Evolutionary conservation across 345 rosid genomes (phyloP).

Genomic region (Orychophragmus violaceus): DNA sequence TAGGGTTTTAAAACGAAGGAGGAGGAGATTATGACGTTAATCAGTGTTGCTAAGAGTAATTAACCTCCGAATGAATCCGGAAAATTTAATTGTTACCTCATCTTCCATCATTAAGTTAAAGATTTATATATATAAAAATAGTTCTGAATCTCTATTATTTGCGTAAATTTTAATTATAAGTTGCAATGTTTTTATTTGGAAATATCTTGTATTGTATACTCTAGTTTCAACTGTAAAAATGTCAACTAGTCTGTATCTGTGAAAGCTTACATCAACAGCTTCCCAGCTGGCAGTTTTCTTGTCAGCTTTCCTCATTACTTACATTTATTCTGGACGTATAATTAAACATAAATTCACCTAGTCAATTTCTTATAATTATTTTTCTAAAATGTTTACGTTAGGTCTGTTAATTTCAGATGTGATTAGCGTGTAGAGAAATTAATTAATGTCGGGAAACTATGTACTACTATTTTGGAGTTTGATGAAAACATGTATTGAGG

Average conservation of each 20-base stretch:
- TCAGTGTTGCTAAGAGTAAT: neutral
- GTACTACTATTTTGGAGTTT: neutral
- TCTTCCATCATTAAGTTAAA: too few relatives aligned
- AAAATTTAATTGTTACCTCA: neutral
- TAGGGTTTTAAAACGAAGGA: neutral
- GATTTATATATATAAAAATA: too few relatives aligned
- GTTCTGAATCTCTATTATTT: neutral
- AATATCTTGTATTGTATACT: neutral
- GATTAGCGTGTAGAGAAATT: neutral
- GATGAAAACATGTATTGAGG: neutral
- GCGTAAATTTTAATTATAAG: neutral
- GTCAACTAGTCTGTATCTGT: conserved; percentile 23
- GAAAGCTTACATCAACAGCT: conserved; percentile 21
- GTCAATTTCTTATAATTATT: neutral
- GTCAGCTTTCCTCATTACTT: conserved; percentile 6
- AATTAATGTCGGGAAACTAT: neutral
- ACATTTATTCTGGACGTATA: neutral
- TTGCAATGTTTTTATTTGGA: neutral
- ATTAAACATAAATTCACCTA: neutral
- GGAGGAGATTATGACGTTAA: neutral
- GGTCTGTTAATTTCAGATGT: neutral
- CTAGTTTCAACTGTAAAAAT: conserved; percentile 1
- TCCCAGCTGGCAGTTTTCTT: conserved; percentile 23
- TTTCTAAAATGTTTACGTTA: neutral
- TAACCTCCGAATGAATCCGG: neutral